Evolutionary conservation across 1,284 basidiomycete genomes (phyloP).

Genomic region (Pseudozyma thailandica): DNA sequence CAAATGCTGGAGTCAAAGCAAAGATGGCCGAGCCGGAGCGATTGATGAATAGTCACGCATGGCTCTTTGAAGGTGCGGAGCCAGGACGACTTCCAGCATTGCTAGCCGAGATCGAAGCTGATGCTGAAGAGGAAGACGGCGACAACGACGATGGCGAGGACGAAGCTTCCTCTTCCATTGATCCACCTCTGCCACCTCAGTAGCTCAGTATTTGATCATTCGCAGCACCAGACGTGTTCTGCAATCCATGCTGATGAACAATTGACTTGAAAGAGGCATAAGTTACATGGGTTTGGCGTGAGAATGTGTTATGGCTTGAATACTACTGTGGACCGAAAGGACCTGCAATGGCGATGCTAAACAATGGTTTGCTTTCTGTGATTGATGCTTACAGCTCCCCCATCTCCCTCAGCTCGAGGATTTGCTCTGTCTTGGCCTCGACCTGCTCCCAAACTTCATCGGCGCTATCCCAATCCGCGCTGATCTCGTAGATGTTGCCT

Average conservation of each 20-base stretch:
- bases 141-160: slow-evolving; percentile 9
- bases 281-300: too few relatives aligned
- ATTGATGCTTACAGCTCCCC: slow-evolving; percentile 22
- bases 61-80: slow-evolving; percentile 47
- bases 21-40: slow-evolving; percentile 19
- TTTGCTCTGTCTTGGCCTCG: slow-evolving; percentile 57
- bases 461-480: slow-evolving; percentile 55
- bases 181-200: neutral
- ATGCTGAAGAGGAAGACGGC: slow-evolving; percentile 16
- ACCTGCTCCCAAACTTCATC: slow-evolving; percentile 64
- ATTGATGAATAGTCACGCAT: slow-evolving; percentile 47
- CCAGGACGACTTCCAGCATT: slow-evolving; percentile 35
- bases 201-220: too few relatives aligned
- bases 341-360: too few relatives aligned
- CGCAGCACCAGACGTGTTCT: too few relatives aligned
- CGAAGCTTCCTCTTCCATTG: neutral
- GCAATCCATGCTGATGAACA: too few relatives aligned
- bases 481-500: slow-evolving; percentile 60
- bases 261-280: neutral
- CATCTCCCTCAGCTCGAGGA: slow-evolving; percentile 30
- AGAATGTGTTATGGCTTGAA: too few relatives aligned
- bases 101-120: slow-evolving; percentile 31
- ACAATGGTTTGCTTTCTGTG: too few relatives aligned
- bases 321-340: too few relatives aligned
- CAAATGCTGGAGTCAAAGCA: neutral